Evolutionary conservation across 805 yeast genomes (phyloP).

Genomic region (Candida tallmaniae): DNA sequence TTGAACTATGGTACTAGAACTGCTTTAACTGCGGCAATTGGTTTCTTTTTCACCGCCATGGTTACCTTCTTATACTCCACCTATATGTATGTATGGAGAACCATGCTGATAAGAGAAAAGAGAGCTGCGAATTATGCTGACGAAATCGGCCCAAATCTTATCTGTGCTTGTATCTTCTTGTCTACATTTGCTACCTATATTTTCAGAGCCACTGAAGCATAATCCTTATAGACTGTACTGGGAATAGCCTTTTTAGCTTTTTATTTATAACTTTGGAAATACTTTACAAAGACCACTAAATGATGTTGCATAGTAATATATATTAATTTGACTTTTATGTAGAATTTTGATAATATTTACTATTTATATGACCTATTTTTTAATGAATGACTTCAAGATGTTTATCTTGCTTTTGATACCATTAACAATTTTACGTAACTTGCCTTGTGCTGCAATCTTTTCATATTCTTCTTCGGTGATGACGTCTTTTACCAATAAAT

Average conservation of each 20-base stretch:
- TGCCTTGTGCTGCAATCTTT: constrained; percentile 14
- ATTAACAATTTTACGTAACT: constrained; percentile 11
- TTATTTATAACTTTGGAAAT: too few species aligned
- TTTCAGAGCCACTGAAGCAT: constrained; percentile 40
- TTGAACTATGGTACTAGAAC: constrained; percentile 73
- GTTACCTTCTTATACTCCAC: constrained; percentile 70
- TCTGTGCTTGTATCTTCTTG: constrained; percentile 69
- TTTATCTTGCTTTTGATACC: constrained; percentile 7
- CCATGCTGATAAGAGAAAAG: constrained; percentile 74
- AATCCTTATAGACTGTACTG: too few species aligned
- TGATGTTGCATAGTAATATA: too few species aligned
- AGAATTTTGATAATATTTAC: too few species aligned
- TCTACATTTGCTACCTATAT: constrained; percentile 62
- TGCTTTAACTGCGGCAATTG: constrained; percentile 79
- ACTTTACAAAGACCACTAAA: too few species aligned
- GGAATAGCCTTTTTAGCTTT: too few species aligned
- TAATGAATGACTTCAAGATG: not conserved
- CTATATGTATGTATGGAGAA: constrained; percentile 74
- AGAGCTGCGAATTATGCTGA: constrained; percentile 84
- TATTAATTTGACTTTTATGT: too few species aligned
- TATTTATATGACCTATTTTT: too few species aligned
- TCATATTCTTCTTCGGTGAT: constrained; percentile 65
- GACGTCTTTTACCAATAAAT: constrained; percentile 67
- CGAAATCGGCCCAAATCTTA: constrained; percentile 76
- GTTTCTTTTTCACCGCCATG: constrained; percentile 79